Evolutionary conservation across 2,329 filamentous ascomycete genomes (phyloP), one percentile per base, ranked within the genome.

Genomic region (Arachnopeziza araneosa): DNA sequence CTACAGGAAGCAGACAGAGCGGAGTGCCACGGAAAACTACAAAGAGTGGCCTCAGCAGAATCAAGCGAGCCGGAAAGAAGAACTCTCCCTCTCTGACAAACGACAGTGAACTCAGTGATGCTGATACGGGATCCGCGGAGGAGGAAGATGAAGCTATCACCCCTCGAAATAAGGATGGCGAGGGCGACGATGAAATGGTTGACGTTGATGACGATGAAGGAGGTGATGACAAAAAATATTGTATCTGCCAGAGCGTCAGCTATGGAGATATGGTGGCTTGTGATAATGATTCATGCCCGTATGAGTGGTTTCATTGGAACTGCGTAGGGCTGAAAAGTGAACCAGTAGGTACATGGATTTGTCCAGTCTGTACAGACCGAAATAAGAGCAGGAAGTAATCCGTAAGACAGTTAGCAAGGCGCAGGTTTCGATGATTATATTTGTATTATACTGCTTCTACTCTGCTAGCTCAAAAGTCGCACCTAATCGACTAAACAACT

Each of bases 191-290:
- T 59, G 81, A 77, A 9, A 79, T 85, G 59, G 74, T 78, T 66
- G 72, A 79, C 73, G 65, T 74, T 19, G 86, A 88, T 32, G 88
- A 91, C 55, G 88, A 91, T 59, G 88, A 87, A 50, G 86, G 85
- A 58, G 87, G 88, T 64, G 89, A 92, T 74, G 87, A 89, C 71
- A 90, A 77, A 60, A 79, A 91, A 73, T 95, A 95, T 75, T 95
- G 90, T 75, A 80, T 88, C 30, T 95, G 90, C 74, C 88, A 93
- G 72, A 89, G 89, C 68, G 88, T 93, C 66, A 91, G 88, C 74
- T 92, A 90, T 70, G 90, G 90, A 63, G 88, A 93, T 70, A 95
- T 95, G 90, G 90, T 95, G 64, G 90, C 89, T 30, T 95, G 90
- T 76, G 90, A 95, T 77, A 93, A 93, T 73, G 85, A 89, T 60